phyloP scores from a whole-genome alignment of 306 rosid genomes.

The Lotus japonicus region DNA sequence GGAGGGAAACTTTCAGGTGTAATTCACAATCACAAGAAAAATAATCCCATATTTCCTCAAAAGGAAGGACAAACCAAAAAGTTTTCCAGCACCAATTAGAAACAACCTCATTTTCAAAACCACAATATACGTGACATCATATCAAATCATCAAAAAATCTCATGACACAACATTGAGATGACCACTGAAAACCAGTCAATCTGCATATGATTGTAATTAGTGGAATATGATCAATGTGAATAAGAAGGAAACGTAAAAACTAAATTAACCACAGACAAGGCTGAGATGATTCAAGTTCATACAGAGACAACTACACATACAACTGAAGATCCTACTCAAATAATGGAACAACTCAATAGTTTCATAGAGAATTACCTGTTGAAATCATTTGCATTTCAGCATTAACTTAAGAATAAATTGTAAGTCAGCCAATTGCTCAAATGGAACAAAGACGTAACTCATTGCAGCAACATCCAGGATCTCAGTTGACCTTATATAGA shows the following conservation, averaged over 20 bases:
- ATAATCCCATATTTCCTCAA: neutral
- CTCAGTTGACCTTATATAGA: constrained; percentile 60
- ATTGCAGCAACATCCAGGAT: constrained; percentile 76
- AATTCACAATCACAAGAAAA: neutral
- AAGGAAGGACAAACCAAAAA: neutral
- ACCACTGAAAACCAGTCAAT: constrained; percentile 10
- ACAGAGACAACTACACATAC: constrained; percentile 11
- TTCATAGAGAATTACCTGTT: constrained; percentile 67
- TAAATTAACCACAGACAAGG: neutral
- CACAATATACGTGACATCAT: neutral
- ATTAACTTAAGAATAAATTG: constrained; percentile 45
- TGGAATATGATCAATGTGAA: neutral
- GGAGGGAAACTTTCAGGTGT: neutral
- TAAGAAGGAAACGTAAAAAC: neutral
- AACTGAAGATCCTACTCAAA: constrained; percentile 22
- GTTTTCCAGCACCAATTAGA: neutral
- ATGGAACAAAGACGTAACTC: constrained; percentile 61
- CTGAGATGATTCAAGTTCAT: neutral
- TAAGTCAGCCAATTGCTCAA: constrained; percentile 59
- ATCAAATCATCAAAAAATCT: neutral
- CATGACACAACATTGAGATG: constrained; percentile 8
- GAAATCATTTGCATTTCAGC: constrained; percentile 53
- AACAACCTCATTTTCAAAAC: neutral
- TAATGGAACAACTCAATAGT: constrained; percentile 33
- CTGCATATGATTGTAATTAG: constrained; percentile 4